phyloP scores from a whole-genome alignment of 495 filamentous ascomycete species.

The Cryomyces antarcticus region DNA sequence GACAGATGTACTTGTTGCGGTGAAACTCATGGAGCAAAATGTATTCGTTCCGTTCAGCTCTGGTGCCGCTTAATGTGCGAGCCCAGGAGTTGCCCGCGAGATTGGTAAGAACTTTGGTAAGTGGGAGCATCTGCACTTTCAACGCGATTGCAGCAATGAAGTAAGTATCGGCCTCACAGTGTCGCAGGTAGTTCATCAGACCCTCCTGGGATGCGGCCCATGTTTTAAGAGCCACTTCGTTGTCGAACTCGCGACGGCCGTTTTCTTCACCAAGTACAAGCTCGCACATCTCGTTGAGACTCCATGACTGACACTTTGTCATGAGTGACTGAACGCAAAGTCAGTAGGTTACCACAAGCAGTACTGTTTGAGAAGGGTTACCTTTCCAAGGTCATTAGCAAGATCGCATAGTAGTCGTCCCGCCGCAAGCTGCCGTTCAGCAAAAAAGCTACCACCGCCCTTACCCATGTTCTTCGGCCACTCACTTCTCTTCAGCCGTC shows the following conservation, averaged over 20 bases:
- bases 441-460: slow-evolving; percentile 71
- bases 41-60: slow-evolving; percentile 96
- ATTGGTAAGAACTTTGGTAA: slow-evolving; percentile 90
- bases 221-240: slow-evolving; percentile 65
- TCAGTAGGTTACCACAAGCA: slow-evolving; percentile 12
- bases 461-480: slow-evolving; percentile 85
- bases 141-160: slow-evolving; percentile 82
- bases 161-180: slow-evolving; percentile 87
- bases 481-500: slow-evolving; percentile 56
- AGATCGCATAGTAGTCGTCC: slow-evolving; percentile 86
- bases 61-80: slow-evolving; percentile 79
- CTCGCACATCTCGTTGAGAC: slow-evolving; percentile 87
- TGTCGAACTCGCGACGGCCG: slow-evolving; percentile 62
- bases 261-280: slow-evolving; percentile 57
- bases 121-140: slow-evolving; percentile 71
- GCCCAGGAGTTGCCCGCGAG: slow-evolving; percentile 97
- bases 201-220: slow-evolving; percentile 73
- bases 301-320: slow-evolving; percentile 96
- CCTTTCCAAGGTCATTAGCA: slow-evolving; percentile 87
- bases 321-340: slow-evolving; percentile 45
- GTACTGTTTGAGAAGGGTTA: slow-evolving; percentile 4
- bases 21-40: slow-evolving; percentile 95
- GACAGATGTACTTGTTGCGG: slow-evolving; percentile 89
- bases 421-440: slow-evolving; percentile 72
- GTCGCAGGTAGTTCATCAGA: slow-evolving; percentile 77